Base-by-base conservation (phyloP, 352 stramenopile genomes). In the Lagenidium sp. region DNA sequence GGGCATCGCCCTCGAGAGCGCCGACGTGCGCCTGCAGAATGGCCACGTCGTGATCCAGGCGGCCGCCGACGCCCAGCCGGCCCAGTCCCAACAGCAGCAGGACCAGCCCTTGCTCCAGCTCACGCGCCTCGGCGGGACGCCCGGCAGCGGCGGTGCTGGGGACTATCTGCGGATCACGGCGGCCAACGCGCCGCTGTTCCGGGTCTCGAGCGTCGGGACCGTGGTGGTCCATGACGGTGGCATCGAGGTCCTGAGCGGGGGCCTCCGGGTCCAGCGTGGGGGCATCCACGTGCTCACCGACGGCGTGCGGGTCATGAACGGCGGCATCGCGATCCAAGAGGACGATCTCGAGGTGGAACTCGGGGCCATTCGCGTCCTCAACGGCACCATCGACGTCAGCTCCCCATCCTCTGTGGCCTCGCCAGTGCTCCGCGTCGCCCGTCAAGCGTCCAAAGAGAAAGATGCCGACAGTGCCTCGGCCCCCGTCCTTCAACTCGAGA, bases 271-370 rank as follows among this genome's bases (percentile, higher is more conserved):
- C 7, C 58, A 82, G 29, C 57, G 65, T 6, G 74, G 74, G 5
- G 74, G 74, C 2, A 39, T 86, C 4, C 58, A 82, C 24, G 69
- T 87, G 21, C 63, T 83, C 31, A 63, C 64, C 15, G 72, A 79
- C 11, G 75, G 72, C 4, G 52, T 84, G 19, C 62, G 62, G 1
- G 50, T 87, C 12, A 24, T 55, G 10, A 44, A 55, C 21, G 52
- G 52, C 6, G 52, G 52, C 2, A 13, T 60, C 7, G 46, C 54
- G 6, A 22, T 60, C 11, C 12, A 7, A 3, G 30, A 30, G 23
- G 45, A 51, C 21, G 55, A 51, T 28, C 68, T 71, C 18, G 57
- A 65, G 15, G 62, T 87, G 30, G 61, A 65, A 31, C 61, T 60
- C 11, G 71, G 66, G 4, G 61, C 69, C 19, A 10, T 85, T 4